phyloP scores from a whole-genome alignment of 202 grass and related monocot species.

The Alloteropsis angusta region DNA sequence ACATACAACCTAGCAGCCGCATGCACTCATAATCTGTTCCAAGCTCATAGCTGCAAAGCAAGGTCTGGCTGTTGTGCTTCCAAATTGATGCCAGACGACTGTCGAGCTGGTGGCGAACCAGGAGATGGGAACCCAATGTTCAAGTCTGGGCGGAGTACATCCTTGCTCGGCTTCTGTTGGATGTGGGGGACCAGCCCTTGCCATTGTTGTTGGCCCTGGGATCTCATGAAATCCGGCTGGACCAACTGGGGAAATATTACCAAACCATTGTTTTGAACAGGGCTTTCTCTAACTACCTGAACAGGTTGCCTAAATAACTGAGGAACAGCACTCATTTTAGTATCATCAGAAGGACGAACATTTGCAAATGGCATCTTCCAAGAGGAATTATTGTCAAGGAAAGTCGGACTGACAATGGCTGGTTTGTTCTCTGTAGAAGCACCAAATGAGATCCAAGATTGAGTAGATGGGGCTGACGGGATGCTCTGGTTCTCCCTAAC shows the following conservation, averaged over 20 bases:
- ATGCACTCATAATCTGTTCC: not conserved
- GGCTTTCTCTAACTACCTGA: constrained; percentile 44
- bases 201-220: constrained; percentile 57
- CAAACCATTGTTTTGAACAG: constrained; percentile 69
- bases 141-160: constrained; percentile 76
- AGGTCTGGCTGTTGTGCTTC: constrained; percentile 97
- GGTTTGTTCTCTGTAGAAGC: constrained; percentile 56
- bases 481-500: constrained; percentile 56
- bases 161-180: constrained; percentile 62
- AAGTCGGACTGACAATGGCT: constrained; percentile 36
- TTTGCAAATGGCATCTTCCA: constrained; percentile 64
- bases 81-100: constrained; percentile 76
- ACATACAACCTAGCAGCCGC: not conserved
- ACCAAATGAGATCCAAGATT: constrained; percentile 89
- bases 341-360: constrained; percentile 31
- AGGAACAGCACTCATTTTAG: constrained; percentile 39
- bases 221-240: constrained; percentile 56
- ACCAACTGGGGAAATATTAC: constrained; percentile 83
- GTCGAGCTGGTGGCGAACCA: constrained; percentile 59
- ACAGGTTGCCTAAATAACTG: constrained; percentile 66
- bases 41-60: constrained; percentile 74
- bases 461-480: constrained; percentile 31
- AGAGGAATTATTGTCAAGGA: constrained; percentile 42
- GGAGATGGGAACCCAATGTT: constrained; percentile 87
- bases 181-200: constrained; percentile 62